Base-by-base conservation (phyloP, 352 stramenopile genomes). In the Pythium periplocum region DNA sequence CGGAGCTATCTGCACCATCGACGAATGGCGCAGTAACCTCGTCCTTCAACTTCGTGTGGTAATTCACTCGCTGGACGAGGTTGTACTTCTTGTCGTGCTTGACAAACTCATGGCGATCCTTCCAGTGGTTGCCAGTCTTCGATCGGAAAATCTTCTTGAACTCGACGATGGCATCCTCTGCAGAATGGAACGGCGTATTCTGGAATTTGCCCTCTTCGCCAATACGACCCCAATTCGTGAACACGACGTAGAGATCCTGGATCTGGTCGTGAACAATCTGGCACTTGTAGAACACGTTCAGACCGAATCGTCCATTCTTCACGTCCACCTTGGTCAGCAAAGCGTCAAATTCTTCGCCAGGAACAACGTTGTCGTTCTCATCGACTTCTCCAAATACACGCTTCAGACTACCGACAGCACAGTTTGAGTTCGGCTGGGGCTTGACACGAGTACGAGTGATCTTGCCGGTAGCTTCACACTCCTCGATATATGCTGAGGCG, bases 141-240 rank as follows among this genome's bases (percentile, higher is more conserved):
- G 71, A 66, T 2, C 70, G 62, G 53, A 92, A 92, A 43, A 89
- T 87, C 59, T 92, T 92, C 55, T 86, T 82, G 60, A 92, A 92
- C 53, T 92, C 82, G 3, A 34, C 50, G n/a, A 86, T 55, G 0
- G 77, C 82, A 12, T 87, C 75, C 2, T 65, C 57, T 12, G 66
- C 56, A 1, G 69, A 58, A 33, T 78, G 69, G 61, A 90, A 89
- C 6, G 79, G 78, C 2, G 78, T 90, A 59, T 90, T 87, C 59
- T 90, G 81, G 45, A 83, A 90, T 48, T 91, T 89, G 41, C 81
- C 81, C 1, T 56, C 69, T 51, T 89, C 81, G 6, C 81, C 81
- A 41, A 91, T 87, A 1, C 80, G 74, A 0, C 80, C 80, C 80
- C 80, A 91, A 57, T 95, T 94, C 10, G 78, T 87, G 53, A 91